Percentiles rank a stretch among this genome's conserved stretches.
Evolutionary conservation across 1,139 yeast genomes (phyloP).

Genomic region (Geotrichum candidum): DNA sequence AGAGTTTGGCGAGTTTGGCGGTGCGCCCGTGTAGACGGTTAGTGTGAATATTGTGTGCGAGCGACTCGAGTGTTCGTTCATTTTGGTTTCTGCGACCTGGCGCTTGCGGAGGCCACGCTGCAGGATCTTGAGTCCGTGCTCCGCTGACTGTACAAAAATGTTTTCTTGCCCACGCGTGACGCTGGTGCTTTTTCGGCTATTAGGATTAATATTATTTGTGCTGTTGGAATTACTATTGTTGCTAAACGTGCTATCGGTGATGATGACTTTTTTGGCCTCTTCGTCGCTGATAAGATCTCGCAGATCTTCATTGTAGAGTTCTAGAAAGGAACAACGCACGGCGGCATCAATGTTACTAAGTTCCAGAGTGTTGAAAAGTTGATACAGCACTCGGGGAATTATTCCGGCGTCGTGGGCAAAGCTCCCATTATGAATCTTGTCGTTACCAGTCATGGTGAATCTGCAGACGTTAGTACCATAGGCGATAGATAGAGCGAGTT

Average conservation of each 20-base stretch:
- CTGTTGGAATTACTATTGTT: neutral
- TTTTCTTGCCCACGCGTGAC: conserved; percentile 49
- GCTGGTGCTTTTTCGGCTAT: conserved; percentile 28
- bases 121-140: conserved; percentile 41
- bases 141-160: conserved; percentile 37
- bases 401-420: conserved; percentile 49
- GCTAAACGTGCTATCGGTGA: conserved; percentile 38
- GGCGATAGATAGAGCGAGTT: neutral
- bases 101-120: conserved; percentile 49
- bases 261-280: conserved; percentile 36
- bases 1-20: conserved; percentile 37
- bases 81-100: conserved; percentile 61
- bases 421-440: conserved; percentile 24
- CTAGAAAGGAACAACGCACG: conserved; percentile 65
- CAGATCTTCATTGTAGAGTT: conserved; percentile 68
- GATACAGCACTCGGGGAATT: conserved; percentile 57
- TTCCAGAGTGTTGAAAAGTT: conserved; percentile 45
- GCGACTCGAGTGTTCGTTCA: conserved; percentile 67
- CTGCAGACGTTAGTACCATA: conserved; percentile 22
- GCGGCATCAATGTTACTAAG: conserved; percentile 44
- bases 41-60: conserved; percentile 73
- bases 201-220: neutral
- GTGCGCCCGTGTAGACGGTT: conserved; percentile 40
- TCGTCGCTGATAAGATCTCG: conserved; percentile 46
- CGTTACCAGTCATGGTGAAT: conserved; percentile 75